Evolutionary conservation across 1,284 basidiomycete species (phyloP), one percentile per base, ranked within the genome.

Genomic region (Porphyrellus sp.): DNA sequence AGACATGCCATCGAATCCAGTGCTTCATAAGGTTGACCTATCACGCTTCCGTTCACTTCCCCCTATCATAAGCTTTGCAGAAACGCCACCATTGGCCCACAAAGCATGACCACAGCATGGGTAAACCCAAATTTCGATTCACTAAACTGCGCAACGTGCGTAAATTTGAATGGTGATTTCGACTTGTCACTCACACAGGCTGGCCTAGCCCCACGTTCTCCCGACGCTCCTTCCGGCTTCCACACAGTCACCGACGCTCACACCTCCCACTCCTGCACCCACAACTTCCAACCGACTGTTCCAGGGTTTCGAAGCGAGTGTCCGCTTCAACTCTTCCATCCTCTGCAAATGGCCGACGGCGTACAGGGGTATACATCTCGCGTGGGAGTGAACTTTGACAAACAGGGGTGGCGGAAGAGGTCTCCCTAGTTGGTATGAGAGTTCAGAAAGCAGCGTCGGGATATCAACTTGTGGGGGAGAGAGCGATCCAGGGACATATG

Each of bases 181-280:
- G 43, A 42, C 40, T 37, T 23, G 16, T 53, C 43, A 64, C 63
- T 64, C 59, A 67, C 63, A 49, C 43, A 51, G 34, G 37, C 49
- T 18, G n/a, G 15, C 20, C 46, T 70, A 70, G 46, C 48, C 46
- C 77, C 76, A 78, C 35, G 40, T 55, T 28, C 46, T 59, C 28
- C 83, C 86, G 28, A 73, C 83, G 28, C 64, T 70, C 60, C 82
- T 80, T 9, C 86, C 93, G 5, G 81, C 81, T 62, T 86, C 81
- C 25, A 96, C 81, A 67, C 93, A 95, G 65, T 98, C 95, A 16
- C 90, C 91, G 5, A 98, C 80, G 53, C 93, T 94, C 1, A 96
- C 91, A 1, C 93, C 95, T 0, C 82, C 84, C 28, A 94, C 91
- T 11, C 92, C 92, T 5, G 92, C 90, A 1, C 96, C 96, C 1